Evolutionary conservation across 371 early-diverging fungal genomes (phyloP).

Genomic region (Sporodiniella umbellata): DNA sequence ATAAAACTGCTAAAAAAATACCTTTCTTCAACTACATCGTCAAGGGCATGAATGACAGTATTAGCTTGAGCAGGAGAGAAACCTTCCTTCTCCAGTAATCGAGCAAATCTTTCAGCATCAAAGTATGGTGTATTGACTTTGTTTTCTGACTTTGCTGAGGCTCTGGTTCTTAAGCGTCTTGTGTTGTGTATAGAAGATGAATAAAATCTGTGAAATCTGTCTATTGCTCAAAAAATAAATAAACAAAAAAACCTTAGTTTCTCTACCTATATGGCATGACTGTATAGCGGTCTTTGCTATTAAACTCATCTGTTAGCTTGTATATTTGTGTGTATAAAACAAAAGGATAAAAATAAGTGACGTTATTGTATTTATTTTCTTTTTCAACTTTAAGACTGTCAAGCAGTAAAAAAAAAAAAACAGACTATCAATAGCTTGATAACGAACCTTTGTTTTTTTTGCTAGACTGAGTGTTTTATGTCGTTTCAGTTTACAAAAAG

Average conservation of each 20-base stretch:
- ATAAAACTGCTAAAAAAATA: too few species aligned
- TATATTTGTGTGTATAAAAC: too few species aligned
- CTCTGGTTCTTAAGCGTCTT: slow-evolving; percentile 20
- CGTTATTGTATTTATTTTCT: too few species aligned
- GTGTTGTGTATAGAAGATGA: slow-evolving; percentile 2
- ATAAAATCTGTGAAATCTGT: slow-evolving; percentile 1
- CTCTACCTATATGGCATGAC: not conserved
- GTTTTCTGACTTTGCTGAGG: not conserved
- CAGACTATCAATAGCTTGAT: too few species aligned
- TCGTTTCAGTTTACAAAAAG: too few species aligned
- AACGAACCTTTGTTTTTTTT: too few species aligned
- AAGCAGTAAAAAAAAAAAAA: too few species aligned
- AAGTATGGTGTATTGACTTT: slow-evolving; percentile 49
- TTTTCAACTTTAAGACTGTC: too few species aligned
- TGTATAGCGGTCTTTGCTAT: not conserved
- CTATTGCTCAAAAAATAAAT: not conserved
- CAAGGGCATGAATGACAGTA: slow-evolving; percentile 73
- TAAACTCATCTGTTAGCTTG: not conserved
- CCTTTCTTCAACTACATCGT: slow-evolving; percentile 81
- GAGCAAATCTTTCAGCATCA: slow-evolving; percentile 75
- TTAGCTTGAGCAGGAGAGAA: slow-evolving; percentile 72
- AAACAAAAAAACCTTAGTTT: not conserved
- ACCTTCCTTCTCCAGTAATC: slow-evolving; percentile 72
- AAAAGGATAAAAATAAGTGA: too few species aligned
- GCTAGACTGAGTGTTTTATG: too few species aligned